Percentiles rank a stretch among this genome's conserved stretches.
Conservation (phyloP, 2,329 filamentous ascomycete genomes). For the Xylariaceae sp. region DNA sequence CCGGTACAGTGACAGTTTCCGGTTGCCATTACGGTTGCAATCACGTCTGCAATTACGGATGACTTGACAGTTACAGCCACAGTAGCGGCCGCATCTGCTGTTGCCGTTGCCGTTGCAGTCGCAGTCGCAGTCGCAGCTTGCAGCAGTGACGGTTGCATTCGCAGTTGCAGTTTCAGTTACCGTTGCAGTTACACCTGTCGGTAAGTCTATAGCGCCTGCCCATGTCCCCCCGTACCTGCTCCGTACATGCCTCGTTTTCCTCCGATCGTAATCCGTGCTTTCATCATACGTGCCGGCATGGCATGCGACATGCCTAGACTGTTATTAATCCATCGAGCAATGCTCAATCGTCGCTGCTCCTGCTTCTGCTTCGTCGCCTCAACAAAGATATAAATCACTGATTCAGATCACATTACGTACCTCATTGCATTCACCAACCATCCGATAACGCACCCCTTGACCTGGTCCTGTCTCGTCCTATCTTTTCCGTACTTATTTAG, state of each 20-base stretch:
- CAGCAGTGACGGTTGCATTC: not conserved
- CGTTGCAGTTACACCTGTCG: not conserved
- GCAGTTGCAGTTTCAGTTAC: not conserved
- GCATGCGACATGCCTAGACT: not conserved
- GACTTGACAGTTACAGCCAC: too few relatives aligned
- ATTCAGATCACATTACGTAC: not conserved
- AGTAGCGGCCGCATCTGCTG: too few relatives aligned
- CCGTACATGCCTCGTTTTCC: not conserved
- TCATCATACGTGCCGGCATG: not conserved
- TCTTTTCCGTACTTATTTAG: not conserved
- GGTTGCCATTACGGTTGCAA: not conserved
- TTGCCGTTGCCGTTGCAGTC: too few relatives aligned
- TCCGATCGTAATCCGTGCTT: not conserved
- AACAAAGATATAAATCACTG: not conserved
- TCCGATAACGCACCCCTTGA: not conserved
- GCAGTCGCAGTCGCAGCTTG: too few relatives aligned
- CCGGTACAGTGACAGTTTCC: not conserved
- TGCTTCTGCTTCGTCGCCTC: not conserved
- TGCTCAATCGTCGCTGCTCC: not conserved
- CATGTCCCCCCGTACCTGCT: too few relatives aligned
- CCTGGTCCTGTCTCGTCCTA: not conserved
- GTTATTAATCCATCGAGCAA: too few relatives aligned
- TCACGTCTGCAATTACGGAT: too few relatives aligned
- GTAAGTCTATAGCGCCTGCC: not conserved
- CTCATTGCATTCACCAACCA: not conserved